phyloP scores from a whole-genome alignment of 371 early-diverging fungal genomes.

The Syncephalastrum monosporum region DNA sequence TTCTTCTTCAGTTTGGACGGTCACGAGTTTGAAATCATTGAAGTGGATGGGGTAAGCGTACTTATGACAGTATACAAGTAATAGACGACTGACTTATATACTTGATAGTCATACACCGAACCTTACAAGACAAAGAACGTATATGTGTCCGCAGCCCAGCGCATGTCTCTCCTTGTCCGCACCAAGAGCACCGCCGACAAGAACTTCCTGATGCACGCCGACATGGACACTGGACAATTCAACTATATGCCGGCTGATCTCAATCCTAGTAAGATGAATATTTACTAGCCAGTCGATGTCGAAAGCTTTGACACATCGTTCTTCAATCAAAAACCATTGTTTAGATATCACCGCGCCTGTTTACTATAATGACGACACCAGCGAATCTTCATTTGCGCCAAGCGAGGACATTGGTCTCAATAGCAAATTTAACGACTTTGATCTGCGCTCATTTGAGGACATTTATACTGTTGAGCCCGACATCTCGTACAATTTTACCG shows the following conservation, averaged over 20 bases:
- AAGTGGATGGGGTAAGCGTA: constrained; percentile 65
- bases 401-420: constrained; percentile 22
- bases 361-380: constrained; percentile 38
- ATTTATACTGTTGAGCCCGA: constrained; percentile 36
- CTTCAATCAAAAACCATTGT: too few species aligned
- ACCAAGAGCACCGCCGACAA: constrained; percentile 54
- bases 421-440: constrained; percentile 47
- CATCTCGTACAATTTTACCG: constrained; percentile 49
- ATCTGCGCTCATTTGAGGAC: constrained; percentile 38
- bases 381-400: constrained; percentile 30
- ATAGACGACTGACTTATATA: too few species aligned
- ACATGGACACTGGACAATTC: constrained; percentile 74
- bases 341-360: constrained; percentile 48
- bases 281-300: too few species aligned
- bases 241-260: constrained; percentile 55
- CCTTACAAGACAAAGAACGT: constrained; percentile 51
- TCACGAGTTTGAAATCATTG: constrained; percentile 76
- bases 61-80: too few species aligned
- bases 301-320: not conserved
- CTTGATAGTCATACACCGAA: constrained; percentile 34
- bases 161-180: constrained; percentile 64
- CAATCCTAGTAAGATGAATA: constrained; percentile 26
- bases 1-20: constrained; percentile 71
- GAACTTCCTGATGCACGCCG: constrained; percentile 70
- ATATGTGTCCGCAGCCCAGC: constrained; percentile 63